A percentile compares a stretch with the other conserved stretches of the same genome.
Conservation (phyloP, 163 green algal species). For the Scenedesmus sp. region DNA sequence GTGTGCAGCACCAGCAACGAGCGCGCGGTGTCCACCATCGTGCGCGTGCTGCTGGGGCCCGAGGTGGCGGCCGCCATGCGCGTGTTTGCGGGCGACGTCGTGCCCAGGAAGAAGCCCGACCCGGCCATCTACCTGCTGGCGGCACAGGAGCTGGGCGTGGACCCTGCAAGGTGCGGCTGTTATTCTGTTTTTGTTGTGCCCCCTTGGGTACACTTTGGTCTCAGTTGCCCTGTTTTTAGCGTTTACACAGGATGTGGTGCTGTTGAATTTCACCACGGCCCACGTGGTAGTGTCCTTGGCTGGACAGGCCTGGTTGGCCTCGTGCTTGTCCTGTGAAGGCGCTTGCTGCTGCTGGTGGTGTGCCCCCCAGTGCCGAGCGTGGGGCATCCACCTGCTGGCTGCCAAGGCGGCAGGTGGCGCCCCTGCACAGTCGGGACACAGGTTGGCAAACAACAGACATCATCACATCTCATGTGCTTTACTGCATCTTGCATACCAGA, state of each 20-base stretch:
- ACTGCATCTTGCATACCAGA: no score
- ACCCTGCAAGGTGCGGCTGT: slow-evolving; percentile 58
- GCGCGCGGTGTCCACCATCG: slow-evolving; percentile 93
- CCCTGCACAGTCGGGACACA: slow-evolving; percentile 60
- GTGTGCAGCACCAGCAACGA: slow-evolving; percentile 99
- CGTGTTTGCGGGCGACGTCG: slow-evolving; percentile 92
- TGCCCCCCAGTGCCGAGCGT: no score
- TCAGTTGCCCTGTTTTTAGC: background rate
- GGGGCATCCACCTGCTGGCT: slow-evolving; percentile 93
- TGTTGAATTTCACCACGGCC: no score
- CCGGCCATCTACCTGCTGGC: slow-evolving; percentile 95
- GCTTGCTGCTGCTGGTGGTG: no score
- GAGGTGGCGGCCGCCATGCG: slow-evolving; percentile 67
- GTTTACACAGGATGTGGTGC: slow-evolving; percentile 94
- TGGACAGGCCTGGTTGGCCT: no score
- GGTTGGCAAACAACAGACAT: no score
- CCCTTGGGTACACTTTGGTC: no score
- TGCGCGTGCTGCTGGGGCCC: slow-evolving; percentile 90
- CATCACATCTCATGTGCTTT: no score
- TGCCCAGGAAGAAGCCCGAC: slow-evolving; percentile 98
- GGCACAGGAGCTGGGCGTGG: slow-evolving; percentile 83
- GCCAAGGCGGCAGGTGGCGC: slow-evolving; percentile 84
- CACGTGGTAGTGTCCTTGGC: no score
- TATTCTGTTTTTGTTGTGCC: background rate
- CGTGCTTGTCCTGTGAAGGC: no score